Percentiles rank a stretch among this genome's conserved stretches.
Conservation (phyloP, 2,329 filamentous ascomycete genomes). For the Ophiostoma australiae region DNA sequence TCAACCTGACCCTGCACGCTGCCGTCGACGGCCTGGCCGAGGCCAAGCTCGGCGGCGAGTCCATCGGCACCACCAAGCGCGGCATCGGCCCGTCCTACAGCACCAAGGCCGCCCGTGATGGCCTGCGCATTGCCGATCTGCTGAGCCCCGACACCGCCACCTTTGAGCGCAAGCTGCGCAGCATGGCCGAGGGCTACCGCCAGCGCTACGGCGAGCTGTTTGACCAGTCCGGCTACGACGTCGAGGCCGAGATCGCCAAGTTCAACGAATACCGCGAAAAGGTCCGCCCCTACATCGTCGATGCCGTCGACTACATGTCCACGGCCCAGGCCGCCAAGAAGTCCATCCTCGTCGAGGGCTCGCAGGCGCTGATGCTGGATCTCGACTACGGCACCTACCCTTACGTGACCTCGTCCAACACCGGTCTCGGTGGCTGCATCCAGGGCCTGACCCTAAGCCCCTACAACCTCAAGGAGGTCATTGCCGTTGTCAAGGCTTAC, state of each 20-base stretch:
- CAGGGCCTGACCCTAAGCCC: conserved; percentile 33
- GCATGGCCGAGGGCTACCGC: conserved; percentile 58
- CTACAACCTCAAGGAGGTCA: conserved; percentile 40
- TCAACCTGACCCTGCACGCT: conserved; percentile 61
- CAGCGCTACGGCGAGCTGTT: conserved; percentile 55
- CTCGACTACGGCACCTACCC: conserved; percentile 58
- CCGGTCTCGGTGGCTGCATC: conserved; percentile 48
- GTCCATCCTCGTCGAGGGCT: conserved; percentile 58
- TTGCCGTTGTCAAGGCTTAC: conserved; percentile 63
- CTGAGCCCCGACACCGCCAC: conserved; percentile 51
- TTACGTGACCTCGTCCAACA: conserved; percentile 54
- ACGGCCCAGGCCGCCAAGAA: conserved; percentile 48
- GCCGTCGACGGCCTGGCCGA: conserved; percentile 54
- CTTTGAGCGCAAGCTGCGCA: conserved; percentile 63
- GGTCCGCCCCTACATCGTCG: conserved; percentile 58
- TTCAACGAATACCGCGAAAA: conserved; percentile 56
- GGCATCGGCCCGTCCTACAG: conserved; percentile 34
- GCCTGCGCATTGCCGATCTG: conserved; percentile 61
- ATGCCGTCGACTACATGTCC: conserved; percentile 52
- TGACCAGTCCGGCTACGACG: conserved; percentile 53
- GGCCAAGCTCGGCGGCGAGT: conserved; percentile 36
- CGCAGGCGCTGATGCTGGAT: conserved; percentile 43
- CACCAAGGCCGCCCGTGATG: conserved; percentile 59
- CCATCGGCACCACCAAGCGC: conserved; percentile 31
- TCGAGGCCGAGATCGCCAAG: conserved; percentile 61